These are phyloP conservation scores for Marasmius tenuissimus DNA, from an alignment of 1,284 basidiomycete genomes.

Conservation along the genomic window DNA sequence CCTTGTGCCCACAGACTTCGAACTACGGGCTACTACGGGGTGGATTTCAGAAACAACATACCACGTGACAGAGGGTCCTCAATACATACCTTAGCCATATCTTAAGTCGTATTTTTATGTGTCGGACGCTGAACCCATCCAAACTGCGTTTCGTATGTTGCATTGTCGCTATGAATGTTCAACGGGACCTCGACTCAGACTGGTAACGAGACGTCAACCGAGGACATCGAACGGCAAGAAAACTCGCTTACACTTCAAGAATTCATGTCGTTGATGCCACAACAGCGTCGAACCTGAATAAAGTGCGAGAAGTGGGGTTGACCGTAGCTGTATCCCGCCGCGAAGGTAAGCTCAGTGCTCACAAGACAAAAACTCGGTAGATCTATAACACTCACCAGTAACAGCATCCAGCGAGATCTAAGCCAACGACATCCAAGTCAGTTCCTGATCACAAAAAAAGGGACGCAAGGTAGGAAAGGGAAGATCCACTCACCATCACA, in stretches of 20 bases:
- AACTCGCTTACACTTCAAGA: slow-evolving; percentile 83
- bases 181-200: slow-evolving; percentile 93
- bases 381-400: slow-evolving; percentile 45
- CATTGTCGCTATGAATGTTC: slow-evolving; percentile 78
- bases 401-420: slow-evolving; percentile 89
- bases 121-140: slow-evolving; percentile 90
- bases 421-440: neutral
- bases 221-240: slow-evolving; percentile 3
- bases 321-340: slow-evolving; percentile 71
- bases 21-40: no score
- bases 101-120: slow-evolving; percentile 91
- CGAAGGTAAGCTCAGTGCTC: no score
- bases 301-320: slow-evolving; percentile 67
- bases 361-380: neutral
- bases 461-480: no score
- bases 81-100: slow-evolving; percentile 77
- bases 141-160: slow-evolving; percentile 94
- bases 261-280: slow-evolving; percentile 91
- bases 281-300: slow-evolving; percentile 81
- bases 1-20: slow-evolving; percentile 57
- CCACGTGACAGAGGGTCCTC: no score
- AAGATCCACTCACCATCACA: slow-evolving; percentile 71
- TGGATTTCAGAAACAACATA: no score
- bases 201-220: slow-evolving; percentile 26
- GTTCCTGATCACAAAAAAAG: no score